Evolutionary conservation across 2,329 filamentous ascomycete species (phyloP).

Genomic region (Aspergillus amoenus): DNA sequence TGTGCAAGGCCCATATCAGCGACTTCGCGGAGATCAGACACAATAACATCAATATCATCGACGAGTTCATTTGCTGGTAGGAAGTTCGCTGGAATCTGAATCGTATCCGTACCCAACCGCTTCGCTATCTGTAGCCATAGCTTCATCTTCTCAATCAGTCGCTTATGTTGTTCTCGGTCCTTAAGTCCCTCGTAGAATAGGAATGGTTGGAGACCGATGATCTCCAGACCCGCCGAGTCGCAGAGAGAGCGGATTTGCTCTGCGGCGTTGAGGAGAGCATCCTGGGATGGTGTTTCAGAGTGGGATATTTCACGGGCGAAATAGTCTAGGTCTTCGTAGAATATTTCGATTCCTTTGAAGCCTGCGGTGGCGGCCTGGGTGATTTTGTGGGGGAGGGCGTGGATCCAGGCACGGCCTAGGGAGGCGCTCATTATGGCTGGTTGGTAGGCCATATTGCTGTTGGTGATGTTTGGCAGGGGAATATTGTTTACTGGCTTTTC

Average conservation of each 20-base stretch:
- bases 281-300: conserved; percentile 7
- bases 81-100: conserved; percentile 73
- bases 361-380: conserved; percentile 57
- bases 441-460: conserved; percentile 24
- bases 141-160: conserved; percentile 59
- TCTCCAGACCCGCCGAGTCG: conserved; percentile 26
- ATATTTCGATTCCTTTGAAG: conserved; percentile 35
- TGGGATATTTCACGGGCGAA: conserved; percentile 22
- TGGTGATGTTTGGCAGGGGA: too few species aligned
- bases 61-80: conserved; percentile 45
- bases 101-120: conserved; percentile 67
- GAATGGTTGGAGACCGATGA: conserved; percentile 69
- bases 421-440: conserved; percentile 74
- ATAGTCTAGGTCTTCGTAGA: conserved; percentile 35
- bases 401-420: conserved; percentile 69
- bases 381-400: conserved; percentile 66
- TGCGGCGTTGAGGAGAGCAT: conserved; percentile 25
- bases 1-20: conserved; percentile 62
- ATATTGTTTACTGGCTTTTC: too few species aligned
- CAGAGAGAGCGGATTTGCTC: conserved; percentile 51
- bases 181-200: conserved; percentile 73
- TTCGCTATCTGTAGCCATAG: conserved; percentile 69
- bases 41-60: conserved; percentile 57
- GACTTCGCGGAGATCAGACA: conserved; percentile 61
- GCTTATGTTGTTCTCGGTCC: conserved; percentile 59